Evolutionary conservation across 192 early-diverging fungal species (phyloP).

Genomic region (Podila minutissima): DNA sequence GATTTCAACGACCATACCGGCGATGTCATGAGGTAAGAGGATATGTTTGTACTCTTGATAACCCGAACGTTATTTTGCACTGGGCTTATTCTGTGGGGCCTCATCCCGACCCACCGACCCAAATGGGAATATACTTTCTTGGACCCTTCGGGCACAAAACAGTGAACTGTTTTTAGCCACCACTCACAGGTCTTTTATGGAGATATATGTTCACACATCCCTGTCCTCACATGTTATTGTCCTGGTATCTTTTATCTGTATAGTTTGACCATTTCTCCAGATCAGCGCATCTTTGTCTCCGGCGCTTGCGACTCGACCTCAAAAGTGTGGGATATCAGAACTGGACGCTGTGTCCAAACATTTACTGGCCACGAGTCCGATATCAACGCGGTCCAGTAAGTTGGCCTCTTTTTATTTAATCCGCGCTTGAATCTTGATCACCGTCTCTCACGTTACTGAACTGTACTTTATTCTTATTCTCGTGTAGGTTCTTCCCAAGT

Average conservation of each 20-base stretch:
- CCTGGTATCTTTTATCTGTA: not conserved
- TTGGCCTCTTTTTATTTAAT: conserved; percentile 2
- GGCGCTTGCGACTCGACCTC: conserved; percentile 99
- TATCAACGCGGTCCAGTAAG: conserved; percentile 96
- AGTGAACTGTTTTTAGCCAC: too few species aligned
- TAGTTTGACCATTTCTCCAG: conserved; percentile 88
- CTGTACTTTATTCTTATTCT: not conserved
- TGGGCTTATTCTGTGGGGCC: too few species aligned
- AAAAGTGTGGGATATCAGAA: conserved; percentile 99
- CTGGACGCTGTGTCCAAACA: conserved; percentile 95
- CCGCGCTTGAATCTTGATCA: not conserved
- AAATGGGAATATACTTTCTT: too few species aligned
- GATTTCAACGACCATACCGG: conserved; percentile 99
- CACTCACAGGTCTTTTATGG: not conserved
- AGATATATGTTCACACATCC: not conserved
- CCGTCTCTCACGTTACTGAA: not conserved
- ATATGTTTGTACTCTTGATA: not conserved
- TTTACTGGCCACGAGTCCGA: conserved; percentile 99
- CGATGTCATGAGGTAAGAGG: conserved; percentile 90
- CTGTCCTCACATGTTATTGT: not conserved
- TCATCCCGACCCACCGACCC: too few species aligned
- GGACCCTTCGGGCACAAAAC: too few species aligned
- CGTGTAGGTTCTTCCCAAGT: conserved; percentile 94
- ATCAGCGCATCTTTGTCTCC: conserved; percentile 97
- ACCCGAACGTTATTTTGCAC: too few species aligned